Base-by-base conservation (phyloP, 495 filamentous ascomycete species). In the Clohesyomyces aquaticus region DNA sequence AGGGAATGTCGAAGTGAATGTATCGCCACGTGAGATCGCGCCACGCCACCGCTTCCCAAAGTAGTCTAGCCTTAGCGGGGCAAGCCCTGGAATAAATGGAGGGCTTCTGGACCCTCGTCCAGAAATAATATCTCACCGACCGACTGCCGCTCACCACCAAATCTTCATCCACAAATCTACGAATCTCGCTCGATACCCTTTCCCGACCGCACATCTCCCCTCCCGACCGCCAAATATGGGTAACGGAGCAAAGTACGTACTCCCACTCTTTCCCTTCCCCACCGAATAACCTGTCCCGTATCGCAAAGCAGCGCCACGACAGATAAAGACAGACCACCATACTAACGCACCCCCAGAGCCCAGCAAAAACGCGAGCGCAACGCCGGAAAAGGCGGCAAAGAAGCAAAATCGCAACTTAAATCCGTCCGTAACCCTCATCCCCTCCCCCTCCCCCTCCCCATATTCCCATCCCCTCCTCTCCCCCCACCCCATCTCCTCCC, bases 291-390 rank as follows among this genome's bases (percentile, higher is more conserved):
- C n/a, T n/a, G n/a, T n/a, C n/a, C n/a, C n/a, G n/a, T n/a, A n/a
- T n/a, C n/a, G n/a, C n/a, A n/a, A n/a, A n/a, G n/a, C n/a, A 6
- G 32, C 14, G 14, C 32, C 32, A 38, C 6, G 32, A 38, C 32
- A 38, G 32, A 38, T 14, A 14, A 38, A 38, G 6, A 38, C 6
- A 38, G 14, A 38, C 32, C 14, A 38, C 6, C 32, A 6, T 14
- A 38, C 46, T 63, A 27, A 62, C 53, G 21, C n/a, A 2, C 38
- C n/a, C 29, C 14, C 32, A 67, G 65, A 50, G 65, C 65, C 41
- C 52, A 57, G 35, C 65, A 67, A 25, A 67, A 67, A 59, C 65
- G 65, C 22, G 65, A 67, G 58, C 51, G 65, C 51, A 55, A 53
- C 28, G 59, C 29, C 10, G 62, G 26, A 9, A 67, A 67, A 41